Evolutionary conservation across 257 asterid genomes (phyloP), one percentile per base, ranked within the genome.

Genomic region (Solanum gracilifrons): DNA sequence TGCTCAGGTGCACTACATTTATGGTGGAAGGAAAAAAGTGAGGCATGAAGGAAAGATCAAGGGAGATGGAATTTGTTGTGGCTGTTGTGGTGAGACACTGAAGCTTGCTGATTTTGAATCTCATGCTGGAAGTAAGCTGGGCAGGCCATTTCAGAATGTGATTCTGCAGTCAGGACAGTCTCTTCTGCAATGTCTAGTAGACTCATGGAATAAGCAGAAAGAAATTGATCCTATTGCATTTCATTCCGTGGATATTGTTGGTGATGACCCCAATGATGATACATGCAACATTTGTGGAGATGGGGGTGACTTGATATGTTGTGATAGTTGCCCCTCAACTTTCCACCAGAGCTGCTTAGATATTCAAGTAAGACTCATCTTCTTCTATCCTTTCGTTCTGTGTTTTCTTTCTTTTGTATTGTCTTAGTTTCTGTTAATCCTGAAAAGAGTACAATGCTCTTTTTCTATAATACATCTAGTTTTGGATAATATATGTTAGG

Each of bases 301-400:
- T 90, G 99, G 99, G 77, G 99, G 99, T 88, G 92, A 95, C 86
- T 91, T 97, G 94, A 93, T 94, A 86, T 97, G 99, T 88, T 96
- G 99, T 79, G 99, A 97, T 87, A 87, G 98, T 43, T 97, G 99
- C 91, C 99, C 99, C 13, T 94, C 99, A 41, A 97, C 99, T 32
- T 97, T 97, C 90, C 99, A 97, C 90, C 94, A 92, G 72, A 92
- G 93, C 92, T 97, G 99, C 92, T 93, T 97, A 92, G 90, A 86
- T 87, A 93, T 94, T 89, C 84, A 94, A 86, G 99, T 97, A 95
- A 75, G 93, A 85, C 64, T 46, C 73, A 85, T 11, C n/a, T 84
- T 23, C 87, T 82, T 58, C 84, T 43, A 6, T 23, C 39, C 58
- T 72, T 64, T 84, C 13, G 35, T 41, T 39, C 62, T 12, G 20